Conservation (phyloP, 768 basidiomycete genomes). For the Scleroderma bovista region DNA sequence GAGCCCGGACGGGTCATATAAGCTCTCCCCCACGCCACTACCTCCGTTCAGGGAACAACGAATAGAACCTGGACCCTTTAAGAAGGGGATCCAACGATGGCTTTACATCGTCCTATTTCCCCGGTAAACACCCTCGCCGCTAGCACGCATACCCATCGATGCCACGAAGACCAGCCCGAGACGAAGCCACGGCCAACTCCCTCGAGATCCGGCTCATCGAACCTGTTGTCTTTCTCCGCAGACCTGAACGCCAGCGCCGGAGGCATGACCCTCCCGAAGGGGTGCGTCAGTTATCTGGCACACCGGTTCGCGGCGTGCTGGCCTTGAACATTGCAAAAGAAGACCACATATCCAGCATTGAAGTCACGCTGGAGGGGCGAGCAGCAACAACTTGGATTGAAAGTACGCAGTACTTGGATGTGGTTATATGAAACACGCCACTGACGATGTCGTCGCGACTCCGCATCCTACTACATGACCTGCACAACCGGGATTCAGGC, state of each 20-base stretch:
- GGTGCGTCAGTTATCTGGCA: conserved; percentile 44
- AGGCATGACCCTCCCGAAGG: conserved; percentile 16
- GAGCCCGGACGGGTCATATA: too few species aligned
- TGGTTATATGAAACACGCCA: conserved; percentile 14
- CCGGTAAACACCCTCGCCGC: not conserved
- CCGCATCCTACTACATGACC: not conserved
- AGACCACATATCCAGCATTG: conserved; percentile 81
- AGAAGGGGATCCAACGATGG: too few species aligned
- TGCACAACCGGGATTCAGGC: not conserved
- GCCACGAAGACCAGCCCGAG: not conserved
- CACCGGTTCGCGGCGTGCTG: conserved; percentile 61
- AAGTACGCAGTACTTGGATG: conserved; percentile 48
- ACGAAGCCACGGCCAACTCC: conserved; percentile 24
- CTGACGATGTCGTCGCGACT: not conserved
- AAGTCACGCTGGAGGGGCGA: conserved; percentile 70
- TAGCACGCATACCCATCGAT: too few species aligned
- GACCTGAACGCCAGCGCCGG: conserved; percentile 33
- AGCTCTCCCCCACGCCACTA: too few species aligned
- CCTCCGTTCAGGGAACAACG: too few species aligned
- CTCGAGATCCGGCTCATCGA: conserved; percentile 63
- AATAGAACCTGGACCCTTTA: too few species aligned
- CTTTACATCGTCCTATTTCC: too few species aligned
- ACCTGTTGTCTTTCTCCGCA: conserved; percentile 64
- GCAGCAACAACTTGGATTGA: conserved; percentile 78
- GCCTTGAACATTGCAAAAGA: conserved; percentile 66